Base-by-base conservation (phyloP, 2,329 filamentous ascomycete species). In the Xylaria sp. region DNA sequence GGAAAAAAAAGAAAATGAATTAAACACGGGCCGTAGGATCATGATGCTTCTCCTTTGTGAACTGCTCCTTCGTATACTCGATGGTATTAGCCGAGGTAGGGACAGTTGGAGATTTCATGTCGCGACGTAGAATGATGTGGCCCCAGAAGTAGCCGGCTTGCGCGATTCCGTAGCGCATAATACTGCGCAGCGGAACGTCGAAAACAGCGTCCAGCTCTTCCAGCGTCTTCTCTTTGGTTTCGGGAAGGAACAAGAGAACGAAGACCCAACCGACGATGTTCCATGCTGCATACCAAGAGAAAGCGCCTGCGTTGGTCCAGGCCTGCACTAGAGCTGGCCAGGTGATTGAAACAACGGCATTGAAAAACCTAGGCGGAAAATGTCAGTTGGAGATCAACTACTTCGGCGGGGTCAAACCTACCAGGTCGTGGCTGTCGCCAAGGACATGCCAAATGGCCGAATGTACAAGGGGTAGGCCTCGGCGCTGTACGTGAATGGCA, bases 401-500 rank as follows among this genome's bases (percentile, higher is more conserved):
- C 44, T 6, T 37, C 6, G 28, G 28, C 23, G 13, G 46, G 15
- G 31, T 15, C 0, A 9, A 2, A 52, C 70, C 65, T 50, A 72
- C 84, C 85, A 87, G 0, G 83, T 85, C 1, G 84, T 87, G 0
- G 85, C 84, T 1, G 84, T 87, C 0, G 85, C 84, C 0, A 90
- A 80, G 1, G 87, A 86, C 88, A 90, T 90, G 50, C 88, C 88
- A 59, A 89, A 82, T 1, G 87, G 84, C 18, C 89, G 86, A 50
- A 90, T 86, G 70, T 90, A 89, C 1, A 90, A 80, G 4, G 89
- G 89, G 74, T 90, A 91, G 1, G 88, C 89, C 77, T 91, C 89
- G 23, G 89, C 89, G 0, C 88, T 90, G 76, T 91, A 91, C 0
- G 88, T 90, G 74, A 91, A 91, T 0, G 89, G 89, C 0, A 91